phyloP scores from a whole-genome alignment of 2,329 filamentous ascomycete genomes.

The Claviceps maximensis region DNA sequence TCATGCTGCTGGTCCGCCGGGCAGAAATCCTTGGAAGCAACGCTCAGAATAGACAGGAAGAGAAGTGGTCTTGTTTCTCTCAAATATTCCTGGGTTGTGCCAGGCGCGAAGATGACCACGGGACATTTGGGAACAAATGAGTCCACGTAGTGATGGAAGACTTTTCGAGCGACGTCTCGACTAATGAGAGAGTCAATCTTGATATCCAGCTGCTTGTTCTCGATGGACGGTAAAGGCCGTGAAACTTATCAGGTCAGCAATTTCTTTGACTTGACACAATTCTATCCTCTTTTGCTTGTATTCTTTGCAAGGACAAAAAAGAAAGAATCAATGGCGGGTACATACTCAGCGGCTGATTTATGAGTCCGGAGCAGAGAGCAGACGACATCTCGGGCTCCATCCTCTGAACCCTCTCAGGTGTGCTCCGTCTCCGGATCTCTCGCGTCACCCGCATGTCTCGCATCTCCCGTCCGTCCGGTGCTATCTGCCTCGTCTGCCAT shows the following conservation, averaged over 20 bases:
- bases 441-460: no score
- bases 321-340: no score
- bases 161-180: slow-evolving; percentile 1
- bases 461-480: no score
- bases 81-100: background rate
- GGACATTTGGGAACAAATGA: slow-evolving; percentile 2
- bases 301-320: no score
- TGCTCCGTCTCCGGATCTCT: no score
- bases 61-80: slow-evolving; percentile 4
- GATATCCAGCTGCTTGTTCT: slow-evolving; percentile 3
- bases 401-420: no score
- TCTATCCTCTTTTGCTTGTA: no score
- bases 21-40: background rate
- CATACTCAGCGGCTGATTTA: no score
- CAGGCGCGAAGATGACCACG: slow-evolving; percentile 1
- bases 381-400: no score
- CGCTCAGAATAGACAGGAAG: slow-evolving; percentile 2
- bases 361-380: no score
- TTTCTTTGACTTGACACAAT: background rate
- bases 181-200: slow-evolving; percentile 2
- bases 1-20: background rate
- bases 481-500: background rate
- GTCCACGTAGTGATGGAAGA: slow-evolving; percentile 2
- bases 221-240: slow-evolving; percentile 2
- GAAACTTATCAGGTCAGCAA: background rate